These are phyloP conservation scores for Testicularia cyperi DNA, from an alignment of 1,284 basidiomycete genomes.

Conservation along the genomic window DNA sequence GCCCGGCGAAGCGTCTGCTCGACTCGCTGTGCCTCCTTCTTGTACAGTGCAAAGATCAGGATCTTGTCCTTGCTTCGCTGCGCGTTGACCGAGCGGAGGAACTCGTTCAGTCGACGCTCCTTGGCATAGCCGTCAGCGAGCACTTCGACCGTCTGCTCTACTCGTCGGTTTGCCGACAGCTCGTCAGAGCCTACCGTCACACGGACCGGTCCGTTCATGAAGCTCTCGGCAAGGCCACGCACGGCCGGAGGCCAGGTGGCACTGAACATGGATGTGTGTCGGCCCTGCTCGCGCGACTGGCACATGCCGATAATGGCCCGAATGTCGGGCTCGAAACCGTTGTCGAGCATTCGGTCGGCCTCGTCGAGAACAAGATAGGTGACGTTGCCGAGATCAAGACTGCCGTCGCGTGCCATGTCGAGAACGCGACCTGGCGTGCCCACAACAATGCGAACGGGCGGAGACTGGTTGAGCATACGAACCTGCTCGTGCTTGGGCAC, in stretches of 20 bases:
- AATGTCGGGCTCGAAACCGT: constrained; percentile 98
- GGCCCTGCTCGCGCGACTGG: constrained; percentile 64
- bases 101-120: constrained; percentile 67
- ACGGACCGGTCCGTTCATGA: constrained; percentile 80
- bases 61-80: constrained; percentile 69
- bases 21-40: constrained; percentile 80
- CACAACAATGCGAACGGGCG: constrained; percentile 72
- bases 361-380: constrained; percentile 93
- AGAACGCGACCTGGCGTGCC: constrained; percentile 92
- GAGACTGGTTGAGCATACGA: constrained; percentile 64
- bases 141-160: constrained; percentile 79
- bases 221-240: constrained; percentile 85
- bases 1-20: constrained; percentile 76
- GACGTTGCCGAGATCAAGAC: constrained; percentile 72
- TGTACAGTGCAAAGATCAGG: constrained; percentile 94
- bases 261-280: constrained; percentile 68
- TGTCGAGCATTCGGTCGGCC: constrained; percentile 97
- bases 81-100: constrained; percentile 55
- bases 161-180: constrained; percentile 86
- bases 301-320: constrained; percentile 78
- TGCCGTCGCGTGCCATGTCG: constrained; percentile 82
- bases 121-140: constrained; percentile 84
- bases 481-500: constrained; percentile 84
- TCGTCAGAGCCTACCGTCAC: constrained; percentile 96
- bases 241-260: constrained; percentile 98